Percentiles rank a stretch among this genome's conserved stretches.
Evolutionary conservation across 2,329 filamentous ascomycete species (phyloP).

Genomic region (Alternaria ventricosa): DNA sequence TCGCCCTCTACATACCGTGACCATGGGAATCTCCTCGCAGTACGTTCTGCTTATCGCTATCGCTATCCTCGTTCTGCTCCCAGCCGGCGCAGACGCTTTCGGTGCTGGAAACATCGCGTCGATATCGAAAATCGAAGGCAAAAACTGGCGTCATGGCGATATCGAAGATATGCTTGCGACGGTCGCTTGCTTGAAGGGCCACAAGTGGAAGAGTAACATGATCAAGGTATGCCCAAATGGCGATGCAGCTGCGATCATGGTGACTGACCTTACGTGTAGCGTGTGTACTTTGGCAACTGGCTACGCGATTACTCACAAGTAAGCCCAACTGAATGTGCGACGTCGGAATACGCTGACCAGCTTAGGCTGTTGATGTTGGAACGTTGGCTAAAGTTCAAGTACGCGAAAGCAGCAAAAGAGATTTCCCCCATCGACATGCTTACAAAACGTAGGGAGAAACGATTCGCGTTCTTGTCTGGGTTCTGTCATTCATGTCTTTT

Average conservation of each 20-base stretch:
- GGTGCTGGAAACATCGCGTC: constrained; percentile 56
- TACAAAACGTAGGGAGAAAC: constrained; percentile 52
- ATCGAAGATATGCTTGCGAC: constrained; percentile 60
- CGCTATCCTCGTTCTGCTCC: constrained; percentile 46
- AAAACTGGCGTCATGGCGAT: constrained; percentile 61
- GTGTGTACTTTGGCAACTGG: constrained; percentile 55
- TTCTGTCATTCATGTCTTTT: constrained; percentile 63
- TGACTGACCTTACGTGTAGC: constrained; percentile 34
- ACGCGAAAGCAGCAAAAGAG: constrained; percentile 5
- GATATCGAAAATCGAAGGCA: constrained; percentile 51
- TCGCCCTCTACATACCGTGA: constrained; percentile 1
- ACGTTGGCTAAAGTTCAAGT: constrained; percentile 59
- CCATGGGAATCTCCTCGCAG: constrained; percentile 43
- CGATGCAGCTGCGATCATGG: not conserved
- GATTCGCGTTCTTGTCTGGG: constrained; percentile 62
- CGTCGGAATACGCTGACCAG: constrained; percentile 44
- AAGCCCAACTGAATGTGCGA: constrained; percentile 39
- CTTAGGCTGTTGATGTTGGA: constrained; percentile 62
- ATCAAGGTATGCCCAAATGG: constrained; percentile 45
- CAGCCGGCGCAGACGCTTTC: constrained; percentile 50
- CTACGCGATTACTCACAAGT: constrained; percentile 62
- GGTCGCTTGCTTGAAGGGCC: constrained; percentile 53
- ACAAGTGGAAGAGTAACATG: constrained; percentile 55
- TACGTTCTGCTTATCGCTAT: constrained; percentile 46
- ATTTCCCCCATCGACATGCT: constrained; percentile 19